Evolutionary conservation across 2,329 filamentous ascomycete genomes (phyloP).

Genomic region (Penicillium sp.): DNA sequence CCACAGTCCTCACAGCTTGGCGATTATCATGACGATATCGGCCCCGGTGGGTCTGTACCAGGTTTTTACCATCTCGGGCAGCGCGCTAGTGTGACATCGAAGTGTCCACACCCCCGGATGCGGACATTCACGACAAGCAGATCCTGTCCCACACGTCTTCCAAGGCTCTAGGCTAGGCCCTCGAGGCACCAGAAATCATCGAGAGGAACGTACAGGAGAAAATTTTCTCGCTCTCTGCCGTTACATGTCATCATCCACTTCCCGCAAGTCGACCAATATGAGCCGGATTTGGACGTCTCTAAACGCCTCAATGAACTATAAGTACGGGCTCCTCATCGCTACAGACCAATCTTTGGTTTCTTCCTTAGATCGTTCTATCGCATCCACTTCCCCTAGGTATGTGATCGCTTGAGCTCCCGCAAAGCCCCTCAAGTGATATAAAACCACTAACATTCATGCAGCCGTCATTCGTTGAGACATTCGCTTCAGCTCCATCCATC

Average conservation of each 20-base stretch:
- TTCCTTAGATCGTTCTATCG: slow-evolving; percentile 7
- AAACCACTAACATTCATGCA: slow-evolving; percentile 6
- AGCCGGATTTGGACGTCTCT: slow-evolving; percentile 19
- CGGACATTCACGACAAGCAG: slow-evolving; percentile 16
- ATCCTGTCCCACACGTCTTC: slow-evolving; percentile 7
- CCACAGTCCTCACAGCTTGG: not conserved
- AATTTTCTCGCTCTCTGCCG: slow-evolving; percentile 4
- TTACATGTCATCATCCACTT: slow-evolving; percentile 20
- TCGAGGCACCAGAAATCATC: slow-evolving; percentile 11
- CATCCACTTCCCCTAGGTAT: slow-evolving; percentile 10
- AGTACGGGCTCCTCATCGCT: slow-evolving; percentile 11
- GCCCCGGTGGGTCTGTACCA: not conserved
- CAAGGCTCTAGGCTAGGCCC: slow-evolving; percentile 11
- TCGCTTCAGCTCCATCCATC: slow-evolving; percentile 14
- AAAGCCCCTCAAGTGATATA: not conserved
- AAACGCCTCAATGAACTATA: slow-evolving; percentile 14
- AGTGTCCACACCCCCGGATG: slow-evolving; percentile 18
- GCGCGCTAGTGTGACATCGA: slow-evolving; percentile 18
- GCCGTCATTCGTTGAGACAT: slow-evolving; percentile 23
- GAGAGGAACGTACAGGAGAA: slow-evolving; percentile 11
- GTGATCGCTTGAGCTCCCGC: not conserved
- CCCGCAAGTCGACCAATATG: not conserved
- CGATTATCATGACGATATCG: not conserved
- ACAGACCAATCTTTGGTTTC: not conserved
- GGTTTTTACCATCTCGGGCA: not conserved